Evolutionary conservation across 140 eudicot genomes (phyloP).

Genomic region (Ambrosia hybrid): DNA sequence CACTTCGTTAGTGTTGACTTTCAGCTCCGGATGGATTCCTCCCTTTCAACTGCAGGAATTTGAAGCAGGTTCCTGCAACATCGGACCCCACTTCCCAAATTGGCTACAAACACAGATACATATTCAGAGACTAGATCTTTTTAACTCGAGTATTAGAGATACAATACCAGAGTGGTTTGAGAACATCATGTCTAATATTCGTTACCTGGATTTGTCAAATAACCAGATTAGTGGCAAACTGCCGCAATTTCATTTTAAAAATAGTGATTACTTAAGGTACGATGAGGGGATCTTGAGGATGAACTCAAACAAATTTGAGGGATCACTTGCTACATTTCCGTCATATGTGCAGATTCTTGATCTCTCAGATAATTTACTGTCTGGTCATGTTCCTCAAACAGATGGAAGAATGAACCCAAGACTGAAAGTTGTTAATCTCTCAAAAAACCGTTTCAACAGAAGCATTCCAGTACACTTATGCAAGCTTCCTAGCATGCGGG

Average conservation of each 20-base stretch:
- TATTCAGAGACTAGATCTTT: slow-evolving; percentile 2
- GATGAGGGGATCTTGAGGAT: background rate
- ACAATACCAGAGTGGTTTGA: slow-evolving; percentile 20
- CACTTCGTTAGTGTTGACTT: background rate
- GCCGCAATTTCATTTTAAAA: background rate
- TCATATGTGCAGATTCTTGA: background rate
- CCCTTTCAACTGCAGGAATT: slow-evolving; percentile 1
- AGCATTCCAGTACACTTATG: background rate
- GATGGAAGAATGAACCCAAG: background rate
- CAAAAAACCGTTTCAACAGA: slow-evolving; percentile 10
- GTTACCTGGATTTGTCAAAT: slow-evolving; percentile 8
- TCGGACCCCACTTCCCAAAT: slow-evolving; percentile 10
- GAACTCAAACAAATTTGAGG: slow-evolving; percentile 27
- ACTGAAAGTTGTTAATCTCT: background rate
- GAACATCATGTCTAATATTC: background rate
- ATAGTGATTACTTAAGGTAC: background rate
- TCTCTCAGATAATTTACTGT: slow-evolving; percentile 17
- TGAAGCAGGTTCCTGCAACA: background rate
- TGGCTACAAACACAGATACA: slow-evolving; percentile 20
- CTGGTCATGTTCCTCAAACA: slow-evolving; percentile 11
- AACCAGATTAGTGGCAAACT: slow-evolving; percentile 17
- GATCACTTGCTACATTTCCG: slow-evolving; percentile 2
- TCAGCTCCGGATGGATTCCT: background rate
- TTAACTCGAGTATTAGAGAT: slow-evolving; percentile 17
- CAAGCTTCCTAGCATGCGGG: background rate